Percentiles rank a stretch among this genome's conserved stretches.
Conservation (phyloP, 2,329 filamentous ascomycete species). For the Neofusicoccum sp. region DNA sequence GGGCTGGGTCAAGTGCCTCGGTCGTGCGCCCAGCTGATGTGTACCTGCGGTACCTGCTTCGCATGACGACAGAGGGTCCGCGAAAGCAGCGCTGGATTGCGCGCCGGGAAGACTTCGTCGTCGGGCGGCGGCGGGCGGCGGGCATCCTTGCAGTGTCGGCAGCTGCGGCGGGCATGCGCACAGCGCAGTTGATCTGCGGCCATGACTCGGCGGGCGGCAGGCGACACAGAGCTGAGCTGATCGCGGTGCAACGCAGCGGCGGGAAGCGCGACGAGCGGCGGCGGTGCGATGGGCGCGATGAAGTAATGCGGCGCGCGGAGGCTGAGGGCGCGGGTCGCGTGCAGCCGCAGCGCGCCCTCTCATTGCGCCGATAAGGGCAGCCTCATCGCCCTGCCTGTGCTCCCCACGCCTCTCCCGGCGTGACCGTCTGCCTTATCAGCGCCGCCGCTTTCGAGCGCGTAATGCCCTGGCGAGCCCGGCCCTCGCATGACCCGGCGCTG, state of each 20-base stretch:
- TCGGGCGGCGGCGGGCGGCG: neutral
- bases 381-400: neutral
- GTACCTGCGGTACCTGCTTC: neutral
- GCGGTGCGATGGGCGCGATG: neutral
- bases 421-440: neutral
- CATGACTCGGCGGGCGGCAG: neutral
- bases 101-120: too few species aligned
- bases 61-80: neutral
- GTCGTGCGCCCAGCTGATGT: too few species aligned
- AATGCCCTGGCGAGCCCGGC: neutral
- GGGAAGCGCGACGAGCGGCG: neutral
- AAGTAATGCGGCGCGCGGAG: neutral
- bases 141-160: neutral
- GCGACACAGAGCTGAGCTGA: neutral
- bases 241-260: neutral
- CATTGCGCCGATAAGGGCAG: neutral
- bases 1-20: too few species aligned
- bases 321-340: constrained; percentile 1
- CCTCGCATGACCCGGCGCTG: neutral
- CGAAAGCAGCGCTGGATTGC: too few species aligned
- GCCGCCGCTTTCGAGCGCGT: neutral
- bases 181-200: neutral
- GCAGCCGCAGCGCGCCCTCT: neutral
- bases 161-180: neutral
- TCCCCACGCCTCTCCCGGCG: neutral